Evolutionary conservation across 345 rosid species (phyloP).

Genomic region (Cardiospermum halicacabum): DNA sequence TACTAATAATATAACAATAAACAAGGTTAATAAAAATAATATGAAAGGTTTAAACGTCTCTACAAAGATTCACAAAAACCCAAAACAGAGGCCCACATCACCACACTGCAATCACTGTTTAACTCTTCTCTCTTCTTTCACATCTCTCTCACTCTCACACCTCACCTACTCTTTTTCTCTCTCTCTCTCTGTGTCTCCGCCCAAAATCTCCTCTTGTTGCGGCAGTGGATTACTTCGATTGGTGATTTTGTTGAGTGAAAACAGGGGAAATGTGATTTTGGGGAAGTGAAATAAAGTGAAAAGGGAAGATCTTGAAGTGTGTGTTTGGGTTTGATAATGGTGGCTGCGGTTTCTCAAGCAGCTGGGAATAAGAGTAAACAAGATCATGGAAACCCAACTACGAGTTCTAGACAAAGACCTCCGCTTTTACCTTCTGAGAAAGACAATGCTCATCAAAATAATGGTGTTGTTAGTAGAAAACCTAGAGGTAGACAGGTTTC

Average conservation of each 20-base stretch:
- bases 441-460: conserved; percentile 24
- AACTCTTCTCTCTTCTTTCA: conserved; percentile 18
- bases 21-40: conserved; percentile 8
- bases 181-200: conserved; percentile 3
- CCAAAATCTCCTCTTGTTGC: conserved; percentile 13
- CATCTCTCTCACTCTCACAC: conserved; percentile 28
- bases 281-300: not conserved
- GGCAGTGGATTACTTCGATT: conserved; percentile 8
- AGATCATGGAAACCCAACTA: conserved; percentile 10
- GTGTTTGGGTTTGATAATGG: conserved; percentile 50
- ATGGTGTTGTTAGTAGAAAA: conserved; percentile 36
- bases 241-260: conserved; percentile 1
- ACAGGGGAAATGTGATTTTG: conserved; percentile 14
- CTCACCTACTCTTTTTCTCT: conserved; percentile 21
- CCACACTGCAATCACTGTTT: conserved; percentile 26
- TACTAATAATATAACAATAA: not conserved
- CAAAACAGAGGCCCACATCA: conserved; percentile 30
- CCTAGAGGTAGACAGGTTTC: conserved; percentile 78
- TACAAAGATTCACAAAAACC: conserved; percentile 31
- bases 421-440: conserved; percentile 32
- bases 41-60: conserved; percentile 18
- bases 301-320: not conserved
- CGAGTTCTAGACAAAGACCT: conserved; percentile 21
- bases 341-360: conserved; percentile 54
- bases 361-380: conserved; percentile 34